Percentiles rank a stretch among this genome's conserved stretches.
Evolutionary conservation across 202 grass and related monocot species (phyloP).

Genomic region (Panicum virgatum): DNA sequence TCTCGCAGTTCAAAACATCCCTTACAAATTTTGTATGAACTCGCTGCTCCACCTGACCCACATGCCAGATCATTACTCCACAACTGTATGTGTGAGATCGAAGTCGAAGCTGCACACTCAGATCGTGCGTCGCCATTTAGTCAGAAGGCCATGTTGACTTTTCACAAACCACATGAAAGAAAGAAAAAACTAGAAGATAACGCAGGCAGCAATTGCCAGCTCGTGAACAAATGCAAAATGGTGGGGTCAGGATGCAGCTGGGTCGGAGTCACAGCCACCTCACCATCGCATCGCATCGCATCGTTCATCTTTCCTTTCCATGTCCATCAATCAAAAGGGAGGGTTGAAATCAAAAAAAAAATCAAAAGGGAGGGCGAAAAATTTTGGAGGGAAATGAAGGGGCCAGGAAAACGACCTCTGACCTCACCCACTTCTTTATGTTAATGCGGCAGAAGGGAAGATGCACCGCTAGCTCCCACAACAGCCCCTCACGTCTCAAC

Average conservation of each 20-base stretch:
- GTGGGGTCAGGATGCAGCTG: background rate
- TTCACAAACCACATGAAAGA: background rate
- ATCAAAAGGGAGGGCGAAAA: slow-evolving; percentile 19
- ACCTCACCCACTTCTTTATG: slow-evolving; percentile 33
- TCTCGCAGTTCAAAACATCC: background rate
- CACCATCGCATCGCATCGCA: slow-evolving; percentile 14
- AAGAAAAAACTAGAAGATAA: background rate
- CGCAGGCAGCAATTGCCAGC: background rate
- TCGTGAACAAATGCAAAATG: slow-evolving; percentile 5
- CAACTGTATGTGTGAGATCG: background rate
- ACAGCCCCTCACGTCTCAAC: slow-evolving; percentile 25
- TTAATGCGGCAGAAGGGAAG: slow-evolving; percentile 23
- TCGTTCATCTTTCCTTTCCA: background rate
- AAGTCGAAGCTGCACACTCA: background rate
- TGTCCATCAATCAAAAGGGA: slow-evolving; percentile 35
- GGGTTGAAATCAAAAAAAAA: background rate
- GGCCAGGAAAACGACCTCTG: slow-evolving; percentile 33
- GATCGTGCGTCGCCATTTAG: background rate
- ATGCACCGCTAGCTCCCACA: background rate
- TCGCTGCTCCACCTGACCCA: too few species aligned
- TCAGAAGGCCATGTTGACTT: background rate
- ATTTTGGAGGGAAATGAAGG: slow-evolving; percentile 9
- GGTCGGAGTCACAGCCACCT: background rate
- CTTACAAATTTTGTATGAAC: too few species aligned
- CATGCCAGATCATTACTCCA: background rate